phyloP scores from a whole-genome alignment of 257 asterid genomes.

The Eustoma russellianum region DNA sequence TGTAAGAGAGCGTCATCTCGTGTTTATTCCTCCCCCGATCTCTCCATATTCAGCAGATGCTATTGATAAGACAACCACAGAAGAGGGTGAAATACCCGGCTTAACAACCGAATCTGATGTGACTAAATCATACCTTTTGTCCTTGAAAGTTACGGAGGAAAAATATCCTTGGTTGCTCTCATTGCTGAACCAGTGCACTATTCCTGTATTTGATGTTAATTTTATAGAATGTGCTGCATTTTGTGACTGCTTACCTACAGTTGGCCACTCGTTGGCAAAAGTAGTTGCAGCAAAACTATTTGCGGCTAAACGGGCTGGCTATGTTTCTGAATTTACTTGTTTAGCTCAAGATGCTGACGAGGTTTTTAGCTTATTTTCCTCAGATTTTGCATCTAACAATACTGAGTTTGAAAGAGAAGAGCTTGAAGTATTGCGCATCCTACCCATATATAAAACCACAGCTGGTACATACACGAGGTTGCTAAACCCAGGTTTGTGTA shows the following conservation, averaged over 20 bases:
- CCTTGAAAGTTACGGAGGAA: constrained; percentile 40
- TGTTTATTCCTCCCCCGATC: constrained; percentile 58
- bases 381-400: constrained; percentile 47
- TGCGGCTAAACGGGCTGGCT: constrained; percentile 80
- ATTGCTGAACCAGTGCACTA: constrained; percentile 70
- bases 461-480: constrained; percentile 60
- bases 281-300: constrained; percentile 65
- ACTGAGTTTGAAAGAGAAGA: constrained; percentile 60
- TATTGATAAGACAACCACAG: constrained; percentile 24
- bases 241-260: constrained; percentile 59
- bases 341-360: constrained; percentile 55
- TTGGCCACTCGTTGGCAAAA: constrained; percentile 64
- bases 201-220: constrained; percentile 71
- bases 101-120: constrained; percentile 30
- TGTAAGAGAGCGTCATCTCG: constrained; percentile 66
- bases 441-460: constrained; percentile 80
- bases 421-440: constrained; percentile 68
- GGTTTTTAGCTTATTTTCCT: constrained; percentile 64
- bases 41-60: constrained; percentile 21
- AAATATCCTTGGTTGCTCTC: constrained; percentile 81
- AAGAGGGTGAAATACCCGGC: constrained; percentile 32
- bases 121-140: constrained; percentile 31
- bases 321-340: constrained; percentile 53
- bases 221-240: constrained; percentile 75
- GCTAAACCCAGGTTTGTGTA: constrained; percentile 56